Conservation (phyloP, 2,329 filamentous ascomycete genomes). For the Neospermospora avenae region DNA sequence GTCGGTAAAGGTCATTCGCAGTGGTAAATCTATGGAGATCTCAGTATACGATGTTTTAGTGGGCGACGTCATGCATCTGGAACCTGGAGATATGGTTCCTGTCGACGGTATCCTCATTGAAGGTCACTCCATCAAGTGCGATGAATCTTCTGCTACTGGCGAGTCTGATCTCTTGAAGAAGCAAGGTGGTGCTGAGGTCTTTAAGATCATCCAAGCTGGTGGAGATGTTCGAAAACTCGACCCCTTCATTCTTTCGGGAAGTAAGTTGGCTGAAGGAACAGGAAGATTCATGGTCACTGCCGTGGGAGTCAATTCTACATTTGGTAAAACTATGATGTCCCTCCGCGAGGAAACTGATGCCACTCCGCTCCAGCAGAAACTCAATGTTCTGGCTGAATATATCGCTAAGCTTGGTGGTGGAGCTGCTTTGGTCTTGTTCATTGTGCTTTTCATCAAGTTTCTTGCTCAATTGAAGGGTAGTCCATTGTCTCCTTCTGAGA, state of each 20-base stretch:
- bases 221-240: conserved; percentile 59
- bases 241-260: conserved; percentile 74
- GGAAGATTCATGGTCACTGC: conserved; percentile 71
- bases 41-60: conserved; percentile 65
- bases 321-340: conserved; percentile 73
- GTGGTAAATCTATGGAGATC: conserved; percentile 60
- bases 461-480: conserved; percentile 54
- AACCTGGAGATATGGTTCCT: conserved; percentile 67
- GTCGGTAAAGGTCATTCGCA: conserved; percentile 63
- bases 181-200: conserved; percentile 57
- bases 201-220: conserved; percentile 51
- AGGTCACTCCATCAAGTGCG: conserved; percentile 65
- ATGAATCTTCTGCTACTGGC: conserved; percentile 71
- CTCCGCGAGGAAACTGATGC: conserved; percentile 70
- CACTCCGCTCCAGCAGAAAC: conserved; percentile 71
- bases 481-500: conserved; percentile 44
- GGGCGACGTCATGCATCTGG: conserved; percentile 66
- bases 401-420: conserved; percentile 68
- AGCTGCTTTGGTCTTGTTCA: conserved; percentile 68
- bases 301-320: conserved; percentile 67
- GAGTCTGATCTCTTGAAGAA: conserved; percentile 73
- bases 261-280: conserved; percentile 69
- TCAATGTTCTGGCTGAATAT: conserved; percentile 72
- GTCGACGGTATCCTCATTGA: conserved; percentile 68
- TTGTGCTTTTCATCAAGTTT: conserved; percentile 75